Evolutionary conservation across 805 yeast genomes (phyloP), one percentile per base, ranked within the genome.

Genomic region (Wickerhamiella brachini): DNA sequence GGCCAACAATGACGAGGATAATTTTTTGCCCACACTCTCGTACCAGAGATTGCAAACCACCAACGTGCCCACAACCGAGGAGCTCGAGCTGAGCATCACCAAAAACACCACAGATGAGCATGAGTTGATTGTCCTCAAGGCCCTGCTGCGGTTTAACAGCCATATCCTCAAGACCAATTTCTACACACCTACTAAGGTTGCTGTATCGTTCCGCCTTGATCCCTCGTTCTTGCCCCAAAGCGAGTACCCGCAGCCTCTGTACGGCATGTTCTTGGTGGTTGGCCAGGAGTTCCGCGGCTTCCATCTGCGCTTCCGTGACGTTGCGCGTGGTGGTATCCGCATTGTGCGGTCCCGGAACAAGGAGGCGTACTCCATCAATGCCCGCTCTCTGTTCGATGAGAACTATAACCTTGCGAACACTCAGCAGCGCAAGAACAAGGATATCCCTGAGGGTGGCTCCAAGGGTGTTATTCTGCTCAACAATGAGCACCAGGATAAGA

Each of bases 361-460:
- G 53, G 97, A 93, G 69, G 88, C 87, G 48, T 93, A 87, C 68
- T 78, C 81, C 48, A 78, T 80, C 62, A 90, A 93, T 64, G 82
- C 83, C 57, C 80, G 95, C 59, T 85, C 85, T 60, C 76, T 90
- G 70, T 88, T 90, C 67, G 97, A 93, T 67, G 98, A 90, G 69
- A 90, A 93, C 71, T 90, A 93, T 70, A 89, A 89, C 66, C 77
- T 90, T 68, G 97, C 98, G 42, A 79, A 82, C 52, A 90, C 98
- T 44, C 98, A 90, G 70, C 98, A 93, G 72, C 78, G 90, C 58
- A 90, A 90, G 71, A 93, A 90, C 72, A 90, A 90, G 73, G 98
- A 90, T 72, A 93, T 90, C 53, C 97, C 98, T 47, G 98, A 90
- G 74, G 97, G 98, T 65, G 98, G 98, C 38, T 86, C 97, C 42